Base-by-base conservation (phyloP, 176 grass and related monocot species). In the Oryza officinalis region DNA sequence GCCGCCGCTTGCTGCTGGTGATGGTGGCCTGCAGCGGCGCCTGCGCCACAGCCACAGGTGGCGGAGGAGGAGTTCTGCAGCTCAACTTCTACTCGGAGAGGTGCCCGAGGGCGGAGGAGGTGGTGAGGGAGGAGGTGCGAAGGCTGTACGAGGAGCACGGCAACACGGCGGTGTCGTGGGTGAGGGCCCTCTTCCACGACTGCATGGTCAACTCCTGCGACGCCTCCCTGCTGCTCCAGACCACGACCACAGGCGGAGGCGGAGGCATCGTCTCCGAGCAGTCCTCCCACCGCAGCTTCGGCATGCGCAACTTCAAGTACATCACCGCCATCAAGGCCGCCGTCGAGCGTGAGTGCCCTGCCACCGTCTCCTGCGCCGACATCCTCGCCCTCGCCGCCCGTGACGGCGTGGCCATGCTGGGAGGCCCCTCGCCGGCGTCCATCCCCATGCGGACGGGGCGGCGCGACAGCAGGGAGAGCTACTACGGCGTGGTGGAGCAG, bases 361-460 rank as follows among this genome's bases (percentile, higher is more conserved):
- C 33, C 74, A 94, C 87, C 12, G 89, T 97, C 3, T 97, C 94
- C 10, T 97, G 92, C 84, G 85, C 92, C 5, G 94, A 97, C 86
- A 70, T 97, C 72, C 80, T 97, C 63, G 92, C 92, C 7, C 87
- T 97, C 2, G 85, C 92, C 12, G 87, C 92, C 7, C 73, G 87
- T 0, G 92, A 97, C 66, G 86, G 85, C 13, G 91, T 88, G 26
- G 22, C 65, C 28, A n/a, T 15, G 71, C 83, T 86, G n/a, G 78
- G 88, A 6, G 88, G 88, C 0, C 83, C 88, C 14, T 64, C 50
- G 57, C 0, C 20, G 20, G 46, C 13, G 12, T n/a, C n/a, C n/a
- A n/a, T n/a, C n/a, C 23, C 68, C 13, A 84, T 89, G 87, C 74
- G 72, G 31, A 89, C 87, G 23, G 88, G 88, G 6, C 78, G 81